Evolutionary conservation across 1,284 basidiomycete species (phyloP), one percentile per base, ranked within the genome.

Genomic region (Moesziomyces globuligerus): DNA sequence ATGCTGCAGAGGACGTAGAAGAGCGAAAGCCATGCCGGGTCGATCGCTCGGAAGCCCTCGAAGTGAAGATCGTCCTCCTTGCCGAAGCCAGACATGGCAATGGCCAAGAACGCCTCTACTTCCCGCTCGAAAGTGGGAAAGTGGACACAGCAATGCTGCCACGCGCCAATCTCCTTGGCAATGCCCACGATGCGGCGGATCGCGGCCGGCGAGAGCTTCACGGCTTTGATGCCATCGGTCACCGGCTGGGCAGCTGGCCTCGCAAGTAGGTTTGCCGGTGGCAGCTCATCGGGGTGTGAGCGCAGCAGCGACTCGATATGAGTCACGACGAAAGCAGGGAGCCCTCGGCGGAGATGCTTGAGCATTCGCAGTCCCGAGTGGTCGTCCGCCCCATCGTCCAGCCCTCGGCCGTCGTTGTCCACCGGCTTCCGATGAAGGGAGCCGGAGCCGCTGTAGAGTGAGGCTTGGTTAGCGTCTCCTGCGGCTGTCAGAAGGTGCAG

Each of bases 61-160:
- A 47, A 53, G 15, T 47, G 53, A n/a, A 21, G 42, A n/a, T 29
- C 37, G 11, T 41, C 28, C 3, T 7, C 3, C 7, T 29, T 28
- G 37, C 47, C 47, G 9, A 36, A 40, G 24, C 57, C 41, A 9
- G 54, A 26, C n/a, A 45, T 26, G 4, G 61, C 53, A 5, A 73
- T 57, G 2, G 47, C 50, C 13, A 71, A 39, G 21, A 66, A 74
- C 1, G 56, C 67, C 26, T 65, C 66, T 3, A 62, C 58, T 39
- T 74, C 66, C 10, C 48, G 45, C 41, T 74, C 67, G 25, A 74
- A 74, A 4, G 72, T 74, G 2, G 60, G 68, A 20, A 66, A 66
- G 39, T 74, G 72, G 5, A 74, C 55, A 21, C 72, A 71, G 51
- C 67, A 65, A 26, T 74, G 72, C 51, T 74, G 72, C 72, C 72